A percentile compares a stretch with the other conserved stretches of the same genome.
Evolutionary conservation across 768 basidiomycete genomes (phyloP).

Genomic region (Astraeus odoratus): DNA sequence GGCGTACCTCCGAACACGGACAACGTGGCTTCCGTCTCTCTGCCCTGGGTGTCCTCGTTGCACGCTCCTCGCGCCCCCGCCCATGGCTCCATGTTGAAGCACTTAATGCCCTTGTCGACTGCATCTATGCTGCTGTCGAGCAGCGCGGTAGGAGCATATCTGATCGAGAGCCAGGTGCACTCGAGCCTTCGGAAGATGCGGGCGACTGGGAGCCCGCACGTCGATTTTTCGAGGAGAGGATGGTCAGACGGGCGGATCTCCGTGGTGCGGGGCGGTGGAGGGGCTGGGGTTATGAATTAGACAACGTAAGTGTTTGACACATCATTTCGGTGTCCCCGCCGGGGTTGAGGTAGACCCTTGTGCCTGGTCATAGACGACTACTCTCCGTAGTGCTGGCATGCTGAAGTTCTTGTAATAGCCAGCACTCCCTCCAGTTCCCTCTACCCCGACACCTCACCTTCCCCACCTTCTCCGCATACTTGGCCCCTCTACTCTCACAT

Average conservation of each 20-base stretch:
- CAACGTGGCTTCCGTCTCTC: constrained; percentile 78
- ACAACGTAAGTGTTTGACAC: constrained; percentile 33
- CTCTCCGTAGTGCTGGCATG: too few species aligned
- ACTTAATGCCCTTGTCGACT: constrained; percentile 51
- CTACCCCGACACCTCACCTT: constrained; percentile 61
- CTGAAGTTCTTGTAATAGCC: constrained; percentile 20
- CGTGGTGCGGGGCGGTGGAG: constrained; percentile 55
- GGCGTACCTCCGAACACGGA: constrained; percentile 60
- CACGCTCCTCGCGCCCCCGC: constrained; percentile 55
- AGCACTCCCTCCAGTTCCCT: constrained; percentile 15
- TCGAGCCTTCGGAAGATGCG: constrained; percentile 40
- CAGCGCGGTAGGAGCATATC: constrained; percentile 26
- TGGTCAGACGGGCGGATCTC: constrained; percentile 41
- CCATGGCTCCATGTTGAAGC: constrained; percentile 68
- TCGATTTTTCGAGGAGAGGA: constrained; percentile 60
- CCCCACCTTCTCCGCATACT: constrained; percentile 70
- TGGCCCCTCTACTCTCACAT: constrained; percentile 69
- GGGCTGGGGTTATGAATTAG: constrained; percentile 64
- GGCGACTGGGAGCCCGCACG: constrained; percentile 56
- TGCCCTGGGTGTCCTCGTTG: constrained; percentile 69
- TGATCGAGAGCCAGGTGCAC: constrained; percentile 8
- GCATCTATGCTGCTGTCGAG: constrained; percentile 47
- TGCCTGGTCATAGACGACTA: not conserved
- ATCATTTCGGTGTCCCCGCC: not conserved
- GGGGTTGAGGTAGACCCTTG: not conserved